These are phyloP conservation scores for Hypocreales sp. DNA, from an alignment of 2,329 filamentous ascomycete genomes.

Conservation along the genomic window DNA sequence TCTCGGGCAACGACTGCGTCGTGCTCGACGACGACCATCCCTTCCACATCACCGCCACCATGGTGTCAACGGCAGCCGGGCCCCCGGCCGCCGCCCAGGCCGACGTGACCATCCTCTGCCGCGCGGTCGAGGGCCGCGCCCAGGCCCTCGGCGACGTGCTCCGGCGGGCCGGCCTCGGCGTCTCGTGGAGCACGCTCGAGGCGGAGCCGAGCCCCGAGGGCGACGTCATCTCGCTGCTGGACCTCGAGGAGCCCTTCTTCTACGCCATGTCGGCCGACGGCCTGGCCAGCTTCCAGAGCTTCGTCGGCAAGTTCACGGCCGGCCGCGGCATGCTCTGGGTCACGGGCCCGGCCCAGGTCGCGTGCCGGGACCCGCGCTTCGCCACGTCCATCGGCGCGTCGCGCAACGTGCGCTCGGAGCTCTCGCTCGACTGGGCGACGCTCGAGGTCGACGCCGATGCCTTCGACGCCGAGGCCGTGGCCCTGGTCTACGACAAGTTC, in stretches of 20 bases:
- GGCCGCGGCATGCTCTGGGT: conserved; percentile 3
- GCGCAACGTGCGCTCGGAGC: conserved; percentile 3
- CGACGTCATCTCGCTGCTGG: conserved; percentile 5
- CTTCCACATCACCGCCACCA: conserved; percentile 1
- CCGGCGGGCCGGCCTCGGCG: neutral
- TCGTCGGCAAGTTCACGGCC: conserved; percentile 4
- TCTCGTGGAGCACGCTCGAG: conserved; percentile 1
- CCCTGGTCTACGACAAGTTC: neutral
- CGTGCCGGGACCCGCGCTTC: conserved; percentile 1
- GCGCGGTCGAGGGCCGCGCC: neutral
- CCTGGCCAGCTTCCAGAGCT: conserved; percentile 5
- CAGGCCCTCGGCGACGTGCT: neutral
- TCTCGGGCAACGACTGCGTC: conserved; percentile 2
- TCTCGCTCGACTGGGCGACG: conserved; percentile 4
- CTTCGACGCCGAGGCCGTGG: neutral
- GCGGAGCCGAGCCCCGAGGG: neutral
- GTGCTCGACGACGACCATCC: conserved; percentile 3
- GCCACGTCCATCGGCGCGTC: conserved; percentile 2
- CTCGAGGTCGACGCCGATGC: conserved; percentile 1
- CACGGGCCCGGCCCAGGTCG: conserved; percentile 2
- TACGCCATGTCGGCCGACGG: conserved; percentile 2
- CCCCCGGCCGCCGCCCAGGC: neutral
- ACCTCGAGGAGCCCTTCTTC: conserved; percentile 6
- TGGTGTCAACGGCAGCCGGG: neutral
- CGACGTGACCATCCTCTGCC: neutral